Evolutionary conservation across 2,329 filamentous ascomycete genomes (phyloP).

Genomic region (Phialophora macrospora): DNA sequence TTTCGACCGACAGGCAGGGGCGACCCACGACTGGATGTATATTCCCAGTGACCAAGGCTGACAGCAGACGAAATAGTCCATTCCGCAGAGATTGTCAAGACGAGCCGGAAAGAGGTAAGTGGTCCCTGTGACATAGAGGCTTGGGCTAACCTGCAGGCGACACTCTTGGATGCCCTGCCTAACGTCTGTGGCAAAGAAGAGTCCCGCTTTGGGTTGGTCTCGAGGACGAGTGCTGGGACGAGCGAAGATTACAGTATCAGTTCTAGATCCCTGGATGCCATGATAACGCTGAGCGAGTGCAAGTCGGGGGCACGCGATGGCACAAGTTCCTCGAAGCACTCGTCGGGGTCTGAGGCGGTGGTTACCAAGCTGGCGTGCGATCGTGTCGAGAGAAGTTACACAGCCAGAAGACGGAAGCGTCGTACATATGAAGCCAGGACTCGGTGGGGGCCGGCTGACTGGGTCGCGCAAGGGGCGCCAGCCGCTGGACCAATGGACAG

Average conservation of each 20-base stretch:
- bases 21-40: slow-evolving; percentile 17
- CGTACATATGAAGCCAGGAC: slow-evolving; percentile 7
- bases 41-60: slow-evolving; percentile 11
- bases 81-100: slow-evolving; percentile 19
- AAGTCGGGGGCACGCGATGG: not conserved
- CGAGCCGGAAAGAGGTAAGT: slow-evolving; percentile 18
- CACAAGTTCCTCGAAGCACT: not conserved
- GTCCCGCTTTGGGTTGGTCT: slow-evolving; percentile 5
- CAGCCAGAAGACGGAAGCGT: not conserved
- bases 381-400: not conserved
- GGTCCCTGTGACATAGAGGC: slow-evolving; percentile 15
- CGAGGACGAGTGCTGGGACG: slow-evolving; percentile 1
- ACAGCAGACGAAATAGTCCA: slow-evolving; percentile 14
- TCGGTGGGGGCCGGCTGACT: slow-evolving; percentile 22
- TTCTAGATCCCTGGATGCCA: not conserved
- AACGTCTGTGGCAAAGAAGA: slow-evolving; percentile 25
- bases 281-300: not conserved
- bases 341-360: not conserved
- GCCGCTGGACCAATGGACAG: not conserved
- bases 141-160: slow-evolving; percentile 28
- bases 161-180: slow-evolving; percentile 16
- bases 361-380: not conserved
- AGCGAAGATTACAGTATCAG: slow-evolving; percentile 19
- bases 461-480: slow-evolving; percentile 6
- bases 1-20: slow-evolving; percentile 14